These are phyloP conservation scores for Candida arabinofermentans DNA, from an alignment of 805 yeast genomes.

Conservation along the genomic window DNA sequence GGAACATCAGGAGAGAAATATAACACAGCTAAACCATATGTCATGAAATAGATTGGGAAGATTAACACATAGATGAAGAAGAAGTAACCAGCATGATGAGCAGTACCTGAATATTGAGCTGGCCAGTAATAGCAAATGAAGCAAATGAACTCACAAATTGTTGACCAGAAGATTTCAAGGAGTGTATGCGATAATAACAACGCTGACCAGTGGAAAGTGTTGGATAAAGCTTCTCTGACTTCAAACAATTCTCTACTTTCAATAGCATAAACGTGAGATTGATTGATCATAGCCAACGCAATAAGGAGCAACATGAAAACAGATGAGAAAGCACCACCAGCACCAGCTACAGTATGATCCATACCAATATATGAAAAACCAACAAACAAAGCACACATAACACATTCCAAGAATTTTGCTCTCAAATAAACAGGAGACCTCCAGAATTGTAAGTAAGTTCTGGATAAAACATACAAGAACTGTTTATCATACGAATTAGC, in stretches of 20 bases:
- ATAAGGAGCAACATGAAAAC: slow-evolving; percentile 54
- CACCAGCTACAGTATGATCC: slow-evolving; percentile 46
- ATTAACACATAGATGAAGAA: slow-evolving; percentile 32
- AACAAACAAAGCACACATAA: slow-evolving; percentile 42
- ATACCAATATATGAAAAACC: slow-evolving; percentile 61
- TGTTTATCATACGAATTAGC: slow-evolving; percentile 45
- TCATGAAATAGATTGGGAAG: slow-evolving; percentile 43
- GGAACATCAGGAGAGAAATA: slow-evolving; percentile 64
- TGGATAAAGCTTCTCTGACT: slow-evolving; percentile 64
- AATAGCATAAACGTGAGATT: slow-evolving; percentile 57
- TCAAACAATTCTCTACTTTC: slow-evolving; percentile 59
- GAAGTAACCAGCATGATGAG: slow-evolving; percentile 46
- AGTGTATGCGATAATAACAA: slow-evolving; percentile 49
- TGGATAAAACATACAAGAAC: slow-evolving; percentile 33
- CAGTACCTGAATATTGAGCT: slow-evolving; percentile 32
- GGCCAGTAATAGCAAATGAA: slow-evolving; percentile 36
- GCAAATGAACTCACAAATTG: slow-evolving; percentile 45
- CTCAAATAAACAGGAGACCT: slow-evolving; percentile 49
- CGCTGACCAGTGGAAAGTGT: slow-evolving; percentile 68
- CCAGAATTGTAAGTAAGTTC: slow-evolving; percentile 43
- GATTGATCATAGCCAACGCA: slow-evolving; percentile 60
- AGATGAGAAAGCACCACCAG: slow-evolving; percentile 52
- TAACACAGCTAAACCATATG: slow-evolving; percentile 52
- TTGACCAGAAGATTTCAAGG: slow-evolving; percentile 60
- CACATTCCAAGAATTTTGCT: slow-evolving; percentile 43